These are phyloP conservation scores for Eutrema japonicum DNA, from an alignment of 345 rosid genomes.

Conservation along the genomic window DNA sequence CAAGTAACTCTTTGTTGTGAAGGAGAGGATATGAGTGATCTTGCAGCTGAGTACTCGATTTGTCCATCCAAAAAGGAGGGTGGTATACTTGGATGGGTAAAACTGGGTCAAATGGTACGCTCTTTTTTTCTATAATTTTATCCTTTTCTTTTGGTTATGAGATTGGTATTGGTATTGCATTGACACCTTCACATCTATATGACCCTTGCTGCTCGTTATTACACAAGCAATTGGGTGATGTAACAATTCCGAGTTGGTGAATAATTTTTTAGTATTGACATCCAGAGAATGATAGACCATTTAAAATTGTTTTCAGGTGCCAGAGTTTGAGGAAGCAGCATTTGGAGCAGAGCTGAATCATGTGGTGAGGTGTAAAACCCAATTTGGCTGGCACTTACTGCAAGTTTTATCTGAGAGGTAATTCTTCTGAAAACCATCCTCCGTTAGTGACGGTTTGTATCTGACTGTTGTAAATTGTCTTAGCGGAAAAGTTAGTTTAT, in stretches of 20 bases:
- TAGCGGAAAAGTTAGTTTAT: background rate
- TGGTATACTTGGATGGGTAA: constrained; percentile 95
- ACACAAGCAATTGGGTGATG: constrained; percentile 18
- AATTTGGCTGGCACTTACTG: constrained; percentile 91
- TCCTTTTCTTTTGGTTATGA: constrained; percentile 1
- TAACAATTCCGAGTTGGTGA: constrained; percentile 5
- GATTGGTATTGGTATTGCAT: constrained; percentile 25
- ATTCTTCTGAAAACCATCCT: constrained; percentile 20
- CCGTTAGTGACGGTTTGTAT: background rate
- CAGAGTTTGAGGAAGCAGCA: constrained; percentile 95
- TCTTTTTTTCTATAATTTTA: background rate
- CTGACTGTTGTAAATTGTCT: constrained; percentile 3
- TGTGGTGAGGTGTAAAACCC: constrained; percentile 80
- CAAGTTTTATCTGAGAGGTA: constrained; percentile 95
- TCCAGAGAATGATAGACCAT: constrained; percentile 6
- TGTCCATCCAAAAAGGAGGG: constrained; percentile 89
- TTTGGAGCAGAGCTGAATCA: constrained; percentile 68
- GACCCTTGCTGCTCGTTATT: background rate
- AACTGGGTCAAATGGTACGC: constrained; percentile 84
- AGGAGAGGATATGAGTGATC: constrained; percentile 96
- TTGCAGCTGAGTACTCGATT: constrained; percentile 76
- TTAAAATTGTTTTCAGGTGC: constrained; percentile 57
- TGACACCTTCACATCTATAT: constrained; percentile 9
- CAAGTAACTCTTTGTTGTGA: constrained; percentile 37
- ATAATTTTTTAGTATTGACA: background rate